phyloP scores from a whole-genome alignment of 257 asterid genomes.

The Pogostemon cablin region DNA sequence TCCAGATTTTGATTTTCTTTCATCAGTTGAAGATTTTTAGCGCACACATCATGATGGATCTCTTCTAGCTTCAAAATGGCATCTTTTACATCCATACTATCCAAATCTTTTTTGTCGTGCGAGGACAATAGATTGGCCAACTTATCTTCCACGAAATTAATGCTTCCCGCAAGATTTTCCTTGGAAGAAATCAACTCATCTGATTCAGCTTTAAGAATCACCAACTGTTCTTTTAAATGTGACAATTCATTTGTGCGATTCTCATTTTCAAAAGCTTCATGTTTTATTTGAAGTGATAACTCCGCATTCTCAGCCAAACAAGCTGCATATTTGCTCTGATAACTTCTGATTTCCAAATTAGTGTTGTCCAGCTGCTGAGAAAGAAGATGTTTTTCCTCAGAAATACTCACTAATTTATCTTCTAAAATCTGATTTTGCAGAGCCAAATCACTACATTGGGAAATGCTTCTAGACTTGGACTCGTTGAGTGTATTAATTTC shows the following conservation, averaged over 20 bases:
- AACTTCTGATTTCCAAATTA: constrained; percentile 43
- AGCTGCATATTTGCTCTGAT: constrained; percentile 57
- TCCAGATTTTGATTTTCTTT: constrained; percentile 68
- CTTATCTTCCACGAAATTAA: constrained; percentile 54
- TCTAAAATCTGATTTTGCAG: constrained; percentile 67
- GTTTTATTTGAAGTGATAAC: constrained; percentile 59
- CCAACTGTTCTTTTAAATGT: constrained; percentile 50
- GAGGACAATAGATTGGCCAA: constrained; percentile 52
- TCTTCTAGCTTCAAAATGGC: constrained; percentile 61
- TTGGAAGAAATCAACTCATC: constrained; percentile 56
- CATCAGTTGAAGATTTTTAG: constrained; percentile 50
- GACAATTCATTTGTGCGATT: constrained; percentile 55
- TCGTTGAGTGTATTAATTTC: constrained; percentile 61
- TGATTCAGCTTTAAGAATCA: constrained; percentile 46
- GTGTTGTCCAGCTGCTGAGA: constrained; percentile 59
- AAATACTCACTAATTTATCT: constrained; percentile 51
- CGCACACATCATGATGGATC: constrained; percentile 51
- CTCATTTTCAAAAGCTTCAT: constrained; percentile 55
- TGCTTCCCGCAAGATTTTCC: constrained; percentile 54
- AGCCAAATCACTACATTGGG: constrained; percentile 60
- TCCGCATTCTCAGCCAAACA: constrained; percentile 65
- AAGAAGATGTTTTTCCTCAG: constrained; percentile 61
- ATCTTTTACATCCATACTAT: constrained; percentile 47
- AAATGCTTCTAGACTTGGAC: constrained; percentile 60
- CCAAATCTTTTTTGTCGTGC: constrained; percentile 40